These are phyloP conservation scores for Pyrenophora seminiperda DNA, from an alignment of 2,329 filamentous ascomycete genomes.

Conservation along the genomic window DNA sequence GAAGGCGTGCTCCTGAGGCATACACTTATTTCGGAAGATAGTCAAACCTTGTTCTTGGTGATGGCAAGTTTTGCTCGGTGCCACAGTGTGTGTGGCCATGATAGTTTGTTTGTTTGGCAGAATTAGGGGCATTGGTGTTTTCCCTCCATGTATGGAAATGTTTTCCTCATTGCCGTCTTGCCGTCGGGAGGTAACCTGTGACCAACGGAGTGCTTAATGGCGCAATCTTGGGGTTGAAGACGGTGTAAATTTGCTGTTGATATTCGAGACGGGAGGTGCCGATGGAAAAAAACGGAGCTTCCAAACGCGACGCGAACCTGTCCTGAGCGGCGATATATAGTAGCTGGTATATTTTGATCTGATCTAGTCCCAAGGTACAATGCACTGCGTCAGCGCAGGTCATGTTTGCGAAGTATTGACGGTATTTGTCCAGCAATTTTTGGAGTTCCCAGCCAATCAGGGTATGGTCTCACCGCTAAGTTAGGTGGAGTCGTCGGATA, in stretches of 20 bases:
- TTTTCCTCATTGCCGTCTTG: constrained; percentile 3
- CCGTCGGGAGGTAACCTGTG: constrained; percentile 2
- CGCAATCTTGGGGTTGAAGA: neutral
- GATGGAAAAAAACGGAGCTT: neutral
- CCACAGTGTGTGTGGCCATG: neutral
- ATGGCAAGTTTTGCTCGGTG: constrained; percentile 8
- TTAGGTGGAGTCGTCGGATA: constrained; percentile 29
- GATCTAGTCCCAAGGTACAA: neutral
- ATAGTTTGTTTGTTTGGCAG: constrained; percentile 11
- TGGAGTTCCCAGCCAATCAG: constrained; percentile 36
- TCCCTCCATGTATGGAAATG: neutral
- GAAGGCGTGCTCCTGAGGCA: constrained; percentile 24
- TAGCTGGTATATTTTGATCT: neutral
- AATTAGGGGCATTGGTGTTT: neutral
- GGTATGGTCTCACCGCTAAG: constrained; percentile 43
- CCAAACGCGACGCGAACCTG: constrained; percentile 4
- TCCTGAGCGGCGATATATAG: neutral
- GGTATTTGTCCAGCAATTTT: constrained; percentile 32
- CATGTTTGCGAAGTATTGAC: constrained; percentile 23
- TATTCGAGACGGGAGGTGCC: neutral
- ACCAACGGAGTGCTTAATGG: neutral
- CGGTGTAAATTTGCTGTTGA: neutral
- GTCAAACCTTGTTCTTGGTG: constrained; percentile 2
- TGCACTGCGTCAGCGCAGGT: no score
- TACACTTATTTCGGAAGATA: constrained; percentile 3